Base-by-base conservation (phyloP, 257 asterid species). In the Plantago elongata region DNA sequence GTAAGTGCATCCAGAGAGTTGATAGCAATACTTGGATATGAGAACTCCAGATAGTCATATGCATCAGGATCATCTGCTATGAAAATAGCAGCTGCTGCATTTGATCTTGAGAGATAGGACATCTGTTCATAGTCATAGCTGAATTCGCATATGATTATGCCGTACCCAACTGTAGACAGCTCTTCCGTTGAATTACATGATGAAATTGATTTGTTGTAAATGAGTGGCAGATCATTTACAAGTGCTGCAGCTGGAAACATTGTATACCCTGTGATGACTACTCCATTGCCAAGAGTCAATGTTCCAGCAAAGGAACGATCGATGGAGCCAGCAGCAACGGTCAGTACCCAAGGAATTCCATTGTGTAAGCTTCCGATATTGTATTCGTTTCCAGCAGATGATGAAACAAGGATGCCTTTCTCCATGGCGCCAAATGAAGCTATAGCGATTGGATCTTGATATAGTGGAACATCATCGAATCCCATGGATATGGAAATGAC, bases 351-450 rank as follows among this genome's bases (percentile, higher is more conserved):
- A 0, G 86, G 83, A 15, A 73, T 69, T 5, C 75, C 81, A 3
- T 77, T 69, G 9, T 44, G 69, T 34, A 80, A 42, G 3, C 71
- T 60, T 4, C 60, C 69, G 0, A 54, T 1, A 0, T 73, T 52
- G 14, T 74, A 78, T 0, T 63, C 34, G 40, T 78, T 82, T 15
- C 83, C 88, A 0, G 84, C 82, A 2, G 88, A 77, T 18, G 56
- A 55, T 1, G 83, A 72, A 15, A 82, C 84, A 3, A 78, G 67
- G 2, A 76, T 60, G 0, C 81, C 83, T 64, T 74, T 74, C 48
- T 77, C 76, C 14, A 61, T 44, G 0, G 85, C 85, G 0, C 83
- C 83, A 15, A 77, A 82, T 0, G 74, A 64, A 0, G 83, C 89
- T 54, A 77, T 73, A 0, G 85, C 85, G 0, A 77, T 30, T 0